A percentile compares a stretch with the other conserved stretches of the same genome.
Evolutionary conservation across 2,329 filamentous ascomycete species (phyloP).

Genomic region (Byssoonygena ceratinophila): DNA sequence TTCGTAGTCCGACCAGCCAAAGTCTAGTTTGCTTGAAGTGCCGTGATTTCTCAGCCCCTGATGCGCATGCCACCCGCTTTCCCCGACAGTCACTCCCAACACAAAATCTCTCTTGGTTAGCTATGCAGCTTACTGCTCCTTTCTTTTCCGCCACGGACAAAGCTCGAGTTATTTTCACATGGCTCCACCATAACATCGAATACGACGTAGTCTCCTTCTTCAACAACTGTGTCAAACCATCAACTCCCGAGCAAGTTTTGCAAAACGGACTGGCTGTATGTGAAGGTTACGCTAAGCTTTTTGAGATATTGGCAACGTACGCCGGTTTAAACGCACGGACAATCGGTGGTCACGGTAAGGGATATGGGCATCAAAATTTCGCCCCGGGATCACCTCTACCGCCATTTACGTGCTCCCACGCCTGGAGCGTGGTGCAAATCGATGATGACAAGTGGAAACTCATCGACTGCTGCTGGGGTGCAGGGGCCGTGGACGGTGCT

Average conservation of each 20-base stretch:
- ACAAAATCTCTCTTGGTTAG: constrained; percentile 58
- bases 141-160: constrained; percentile 82
- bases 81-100: constrained; percentile 63
- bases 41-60: constrained; percentile 75
- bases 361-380: constrained; percentile 59
- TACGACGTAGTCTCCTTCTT: constrained; percentile 80
- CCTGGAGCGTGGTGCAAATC: constrained; percentile 87
- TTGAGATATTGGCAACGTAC: constrained; percentile 63
- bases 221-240: constrained; percentile 53
- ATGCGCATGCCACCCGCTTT: constrained; percentile 65
- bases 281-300: constrained; percentile 79
- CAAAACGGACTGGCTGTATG: constrained; percentile 75
- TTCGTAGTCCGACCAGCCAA: not conserved
- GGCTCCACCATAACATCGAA: constrained; percentile 85
- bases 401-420: constrained; percentile 56
- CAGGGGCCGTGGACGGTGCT: constrained; percentile 53
- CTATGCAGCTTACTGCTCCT: constrained; percentile 62
- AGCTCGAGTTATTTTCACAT: constrained; percentile 83
- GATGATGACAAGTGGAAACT: constrained; percentile 86
- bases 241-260: constrained; percentile 62
- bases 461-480: constrained; percentile 86
- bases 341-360: constrained; percentile 73
- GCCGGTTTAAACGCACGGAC: constrained; percentile 70
- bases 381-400: constrained; percentile 56
- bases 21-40: constrained; percentile 57